Percentiles rank a stretch among this genome's conserved stretches.
Evolutionary conservation across 1,284 basidiomycete genomes (phyloP).

Genomic region (Ustilago tritici): DNA sequence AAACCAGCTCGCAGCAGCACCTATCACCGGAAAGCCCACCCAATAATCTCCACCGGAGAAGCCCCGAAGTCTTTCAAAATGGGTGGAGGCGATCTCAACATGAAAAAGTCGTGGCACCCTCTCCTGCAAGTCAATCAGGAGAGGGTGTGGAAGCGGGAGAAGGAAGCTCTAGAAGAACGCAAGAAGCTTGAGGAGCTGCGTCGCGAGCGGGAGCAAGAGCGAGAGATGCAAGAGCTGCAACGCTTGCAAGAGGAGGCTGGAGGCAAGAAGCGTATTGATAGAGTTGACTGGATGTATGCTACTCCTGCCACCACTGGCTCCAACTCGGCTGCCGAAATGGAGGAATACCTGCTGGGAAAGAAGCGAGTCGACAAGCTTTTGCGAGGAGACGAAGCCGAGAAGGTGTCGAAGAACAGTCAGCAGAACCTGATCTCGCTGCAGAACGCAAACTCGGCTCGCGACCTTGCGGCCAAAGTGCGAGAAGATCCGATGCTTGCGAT

Average conservation of each 20-base stretch:
- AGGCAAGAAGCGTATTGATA: conserved; percentile 91
- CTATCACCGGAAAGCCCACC: neutral
- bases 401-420: conserved; percentile 58
- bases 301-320: conserved; percentile 86
- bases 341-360: conserved; percentile 98
- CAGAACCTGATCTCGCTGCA: conserved; percentile 48
- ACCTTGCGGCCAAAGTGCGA: conserved; percentile 90
- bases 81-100: conserved; percentile 85
- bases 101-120: conserved; percentile 94
- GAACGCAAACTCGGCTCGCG: conserved; percentile 83
- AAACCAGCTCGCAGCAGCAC: neutral
- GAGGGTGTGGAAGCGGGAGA: conserved; percentile 98
- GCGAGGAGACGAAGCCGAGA: conserved; percentile 82
- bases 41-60: conserved; percentile 3
- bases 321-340: conserved; percentile 82
- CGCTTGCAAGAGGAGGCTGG: conserved; percentile 82
- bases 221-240: conserved; percentile 94
- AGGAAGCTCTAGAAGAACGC: conserved; percentile 95
- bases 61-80: conserved; percentile 75
- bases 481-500: conserved; percentile 96
- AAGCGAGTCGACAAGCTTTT: conserved; percentile 96
- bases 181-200: conserved; percentile 96
- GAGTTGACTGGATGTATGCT: conserved; percentile 98
- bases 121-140: conserved; percentile 98
- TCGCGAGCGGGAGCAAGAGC: conserved; percentile 96